Conservation (phyloP, 805 yeast genomes). For the Zygotorulaspora danielsina region DNA sequence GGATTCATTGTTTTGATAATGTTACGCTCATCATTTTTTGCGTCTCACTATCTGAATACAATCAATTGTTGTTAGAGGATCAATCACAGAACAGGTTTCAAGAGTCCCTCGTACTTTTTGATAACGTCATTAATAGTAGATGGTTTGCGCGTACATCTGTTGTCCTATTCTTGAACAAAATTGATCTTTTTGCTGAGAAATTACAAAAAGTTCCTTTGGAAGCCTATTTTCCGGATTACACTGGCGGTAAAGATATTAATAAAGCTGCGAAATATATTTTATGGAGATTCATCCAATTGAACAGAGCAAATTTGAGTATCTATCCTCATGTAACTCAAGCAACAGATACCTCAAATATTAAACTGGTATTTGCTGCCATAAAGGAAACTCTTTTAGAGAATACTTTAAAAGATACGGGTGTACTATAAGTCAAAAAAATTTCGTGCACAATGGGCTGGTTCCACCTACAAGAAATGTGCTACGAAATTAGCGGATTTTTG, state of each 20-base stretch:
- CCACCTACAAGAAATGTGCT: slow-evolving; percentile 3
- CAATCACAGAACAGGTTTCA: slow-evolving; percentile 70
- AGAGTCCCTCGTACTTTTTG: slow-evolving; percentile 79
- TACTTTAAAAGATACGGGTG: slow-evolving; percentile 69
- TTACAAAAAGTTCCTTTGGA: slow-evolving; percentile 76
- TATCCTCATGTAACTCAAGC: slow-evolving; percentile 94
- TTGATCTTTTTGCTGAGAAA: slow-evolving; percentile 85
- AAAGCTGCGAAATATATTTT: slow-evolving; percentile 89
- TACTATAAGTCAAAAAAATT: slow-evolving; percentile 40
- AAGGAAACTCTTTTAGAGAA: slow-evolving; percentile 76
- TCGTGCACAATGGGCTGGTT: slow-evolving; percentile 9
- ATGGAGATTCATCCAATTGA: slow-evolving; percentile 84
- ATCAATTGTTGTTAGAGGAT: slow-evolving; percentile 78
- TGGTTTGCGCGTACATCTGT: slow-evolving; percentile 89
- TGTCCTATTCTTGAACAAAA: slow-evolving; percentile 81
- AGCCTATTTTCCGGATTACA: slow-evolving; percentile 81
- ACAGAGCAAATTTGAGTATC: slow-evolving; percentile 73
- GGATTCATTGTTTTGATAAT: slow-evolving; percentile 96
- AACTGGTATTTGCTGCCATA: slow-evolving; percentile 79
- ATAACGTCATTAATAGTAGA: slow-evolving; percentile 84
- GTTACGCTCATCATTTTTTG: slow-evolving; percentile 87
- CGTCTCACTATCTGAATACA: slow-evolving; percentile 87
- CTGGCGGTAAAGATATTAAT: slow-evolving; percentile 83
- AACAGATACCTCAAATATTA: slow-evolving; percentile 85
- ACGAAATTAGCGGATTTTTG: background rate